Base-by-base conservation (phyloP, 2,329 filamentous ascomycete genomes). In the Venturia aucupariae region DNA sequence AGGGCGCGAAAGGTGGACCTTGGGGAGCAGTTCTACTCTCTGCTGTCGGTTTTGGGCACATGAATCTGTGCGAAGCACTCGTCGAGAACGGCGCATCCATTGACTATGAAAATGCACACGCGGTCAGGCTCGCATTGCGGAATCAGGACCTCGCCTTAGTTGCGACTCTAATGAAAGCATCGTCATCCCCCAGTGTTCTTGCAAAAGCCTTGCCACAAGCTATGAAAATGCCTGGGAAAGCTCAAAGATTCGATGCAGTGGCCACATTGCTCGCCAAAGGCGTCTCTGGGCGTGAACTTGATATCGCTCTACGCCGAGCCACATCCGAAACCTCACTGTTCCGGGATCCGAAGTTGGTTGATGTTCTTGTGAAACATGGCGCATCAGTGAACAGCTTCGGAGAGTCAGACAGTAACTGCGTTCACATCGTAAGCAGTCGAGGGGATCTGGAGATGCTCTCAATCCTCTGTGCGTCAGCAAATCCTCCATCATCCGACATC, bases 191-290 rank as follows among this genome's bases (percentile, higher is more conserved):
- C 30, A 22, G n/a, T 13, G 35, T 61, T 44, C 59, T 61, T 11
- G 59, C 59, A 35, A 61, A 42, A 61, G 59, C 59, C 22, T 32
- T 61, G 35, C n/a, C 38, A 44, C 59, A 41, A n/a, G 59, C 59
- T 19, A 41, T 61, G 38, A 46, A 61, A 24, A 61, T 61, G 38
- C 38, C 38, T 32, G 42, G 42, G 5, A 61, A 61, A 24, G 11
- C 59, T 41, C 38, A 41, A 41, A 41, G 35, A 41, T 32, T 42
- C 17, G 38, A 61, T 42, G 59, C 59, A 42, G 59, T 61, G 59
- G 27, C n/a, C n/a, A 42, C 27, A 17, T 38, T 61, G 42, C 59
- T 61, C 24, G 8, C 38, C 5, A 61, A 42, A 61, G 59, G 59
- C 35, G 59, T 41, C n/a, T 61, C 59, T 30, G 59, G 59, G 15